Evolutionary conservation across 768 basidiomycete species (phyloP).

Genomic region (Terana coerulea): DNA sequence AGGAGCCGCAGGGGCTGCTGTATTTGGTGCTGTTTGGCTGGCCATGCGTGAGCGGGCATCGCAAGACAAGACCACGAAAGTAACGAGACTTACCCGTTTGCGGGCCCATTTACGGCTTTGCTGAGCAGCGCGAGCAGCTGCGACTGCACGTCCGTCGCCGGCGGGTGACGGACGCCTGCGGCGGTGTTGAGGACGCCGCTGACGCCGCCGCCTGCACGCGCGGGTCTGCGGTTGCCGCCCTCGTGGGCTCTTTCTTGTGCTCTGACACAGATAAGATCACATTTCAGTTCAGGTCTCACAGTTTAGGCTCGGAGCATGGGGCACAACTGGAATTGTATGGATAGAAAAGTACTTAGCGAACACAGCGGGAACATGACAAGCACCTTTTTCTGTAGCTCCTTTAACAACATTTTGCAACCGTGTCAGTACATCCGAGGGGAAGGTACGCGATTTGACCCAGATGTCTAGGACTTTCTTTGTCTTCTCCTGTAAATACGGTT

Average conservation of each 20-base stretch:
- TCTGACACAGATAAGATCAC: conserved; percentile 56
- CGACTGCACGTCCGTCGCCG: conserved; percentile 48
- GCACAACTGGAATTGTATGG: conserved; percentile 63
- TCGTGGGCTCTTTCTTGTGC: conserved; percentile 30
- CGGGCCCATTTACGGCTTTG: conserved; percentile 46
- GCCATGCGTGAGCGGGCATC: conserved; percentile 9
- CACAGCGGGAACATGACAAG: conserved; percentile 65
- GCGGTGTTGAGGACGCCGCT: conserved; percentile 12
- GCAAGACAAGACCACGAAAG: not conserved
- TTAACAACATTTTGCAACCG: conserved; percentile 69
- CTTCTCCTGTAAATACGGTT: conserved; percentile 92
- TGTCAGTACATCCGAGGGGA: conserved; percentile 71
- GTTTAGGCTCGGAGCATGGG: conserved; percentile 42
- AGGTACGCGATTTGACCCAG: conserved; percentile 90
- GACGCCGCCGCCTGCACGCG: conserved; percentile 16
- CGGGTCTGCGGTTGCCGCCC: conserved; percentile 20
- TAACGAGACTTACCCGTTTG: conserved; percentile 34
- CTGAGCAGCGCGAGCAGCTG: conserved; percentile 66
- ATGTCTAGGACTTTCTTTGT: conserved; percentile 96
- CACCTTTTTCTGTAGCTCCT: conserved; percentile 73
- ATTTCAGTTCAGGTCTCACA: conserved; percentile 70
- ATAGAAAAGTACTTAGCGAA: conserved; percentile 79
- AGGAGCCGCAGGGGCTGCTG: conserved; percentile 26
- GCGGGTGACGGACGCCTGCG: conserved; percentile 28
- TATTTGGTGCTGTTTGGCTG: conserved; percentile 67